Base-by-base conservation (phyloP, 108 stramenopile genomes). In the Nitzschia inconspicua region DNA sequence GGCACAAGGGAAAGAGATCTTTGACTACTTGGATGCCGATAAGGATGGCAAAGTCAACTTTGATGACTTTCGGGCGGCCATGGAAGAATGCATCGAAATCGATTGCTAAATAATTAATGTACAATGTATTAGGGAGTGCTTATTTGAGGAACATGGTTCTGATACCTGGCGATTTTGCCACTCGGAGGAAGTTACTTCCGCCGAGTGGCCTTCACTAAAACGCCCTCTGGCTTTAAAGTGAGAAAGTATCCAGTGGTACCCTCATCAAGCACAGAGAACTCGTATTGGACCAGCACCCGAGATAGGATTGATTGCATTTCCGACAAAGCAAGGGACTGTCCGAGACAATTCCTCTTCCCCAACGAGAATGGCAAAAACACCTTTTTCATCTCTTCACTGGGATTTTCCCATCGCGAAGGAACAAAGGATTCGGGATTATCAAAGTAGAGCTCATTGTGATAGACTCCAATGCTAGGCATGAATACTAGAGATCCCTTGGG, bases 21-120 rank as follows among this genome's bases (percentile, higher is more conserved):
- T 97, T 70, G 60, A 65, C 32, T 68, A 70, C 36, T 68, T 97
- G 34, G 94, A 97, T 58, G 53, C 25, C 6, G 63, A 95, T 58
- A 70, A 80, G 37, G 96, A 97, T 68, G 94, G 93, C 18, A 72
- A 65, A 11, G 94, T 97, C 13, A 78, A 73, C 24, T 97, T 83
- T 56, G 85, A 84, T 48, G 96, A 95, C 58, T 82, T 82, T 39
- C 49, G 64, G 3, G 32, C 31, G 3, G 81, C 76, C 11, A 50
- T 82, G 54, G 75, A 65, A 43, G 73, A 77, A 42, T 53, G 19
- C 36, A 57, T 70, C 10, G 68, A 70, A 28, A 30, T 60, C 19
- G 34, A 34, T 9, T 19, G 37, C 31, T 5, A 56, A 20, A 18
- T 20, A 46, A 37, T 10, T 37, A 37, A 37, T n/a, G n/a, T n/a